These are phyloP conservation scores for Rhodamnia argentea DNA, from an alignment of 345 rosid genomes.

Conservation along the genomic window DNA sequence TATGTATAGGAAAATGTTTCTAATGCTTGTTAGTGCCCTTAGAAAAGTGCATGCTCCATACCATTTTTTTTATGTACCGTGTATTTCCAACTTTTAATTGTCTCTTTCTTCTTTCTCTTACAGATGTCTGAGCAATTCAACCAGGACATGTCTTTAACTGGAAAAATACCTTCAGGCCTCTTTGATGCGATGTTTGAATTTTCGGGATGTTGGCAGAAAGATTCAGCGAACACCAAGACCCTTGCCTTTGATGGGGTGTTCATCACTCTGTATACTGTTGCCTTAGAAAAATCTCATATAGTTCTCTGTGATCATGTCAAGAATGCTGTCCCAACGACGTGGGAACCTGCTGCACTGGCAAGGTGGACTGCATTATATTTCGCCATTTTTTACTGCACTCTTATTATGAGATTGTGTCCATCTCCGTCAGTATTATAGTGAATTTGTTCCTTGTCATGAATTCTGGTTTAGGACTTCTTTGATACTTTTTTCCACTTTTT, in stretches of 20 bases:
- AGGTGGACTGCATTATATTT: slow-evolving; percentile 28
- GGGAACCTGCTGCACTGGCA: slow-evolving; percentile 94
- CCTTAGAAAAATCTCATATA: slow-evolving; percentile 77
- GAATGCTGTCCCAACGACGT: slow-evolving; percentile 70
- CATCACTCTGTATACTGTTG: slow-evolving; percentile 74
- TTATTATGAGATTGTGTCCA: background rate
- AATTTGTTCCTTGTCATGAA: background rate
- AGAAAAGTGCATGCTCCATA: background rate
- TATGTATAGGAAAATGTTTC: background rate
- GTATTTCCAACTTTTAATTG: background rate
- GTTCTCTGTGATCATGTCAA: slow-evolving; percentile 66
- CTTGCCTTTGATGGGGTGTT: slow-evolving; percentile 91
- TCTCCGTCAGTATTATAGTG: background rate
- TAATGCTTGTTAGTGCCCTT: background rate
- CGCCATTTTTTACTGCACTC: background rate
- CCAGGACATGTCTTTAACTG: slow-evolving; percentile 75
- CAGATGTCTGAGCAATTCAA: slow-evolving; percentile 99
- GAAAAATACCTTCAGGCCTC: slow-evolving; percentile 89
- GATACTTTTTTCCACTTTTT: background rate
- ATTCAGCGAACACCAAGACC: slow-evolving; percentile 84
- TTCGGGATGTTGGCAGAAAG: slow-evolving; percentile 89
- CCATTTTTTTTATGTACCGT: background rate
- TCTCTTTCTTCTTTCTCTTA: background rate
- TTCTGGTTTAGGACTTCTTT: background rate
- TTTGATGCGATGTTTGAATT: slow-evolving; percentile 88